A percentile compares a stretch with the other conserved stretches of the same genome.
These are phyloP conservation scores for Solanum stenotomum DNA, from an alignment of 257 asterid species.

Conservation along the genomic window DNA sequence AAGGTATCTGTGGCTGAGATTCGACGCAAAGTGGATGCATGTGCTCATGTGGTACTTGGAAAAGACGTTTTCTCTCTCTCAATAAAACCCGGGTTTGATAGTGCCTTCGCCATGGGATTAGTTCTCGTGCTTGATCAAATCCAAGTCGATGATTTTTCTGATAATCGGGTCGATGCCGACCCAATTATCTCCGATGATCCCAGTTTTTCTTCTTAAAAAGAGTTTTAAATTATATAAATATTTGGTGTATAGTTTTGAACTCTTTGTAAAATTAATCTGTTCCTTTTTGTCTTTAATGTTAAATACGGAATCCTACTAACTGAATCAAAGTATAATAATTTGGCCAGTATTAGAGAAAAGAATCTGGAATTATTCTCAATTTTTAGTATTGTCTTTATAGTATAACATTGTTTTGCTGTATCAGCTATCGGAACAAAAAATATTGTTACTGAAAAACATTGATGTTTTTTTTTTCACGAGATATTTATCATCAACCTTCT, in stretches of 20 bases:
- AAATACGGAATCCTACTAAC: background rate
- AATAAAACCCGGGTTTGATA: slow-evolving; percentile 47
- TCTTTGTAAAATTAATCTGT: background rate
- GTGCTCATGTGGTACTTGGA: slow-evolving; percentile 49
- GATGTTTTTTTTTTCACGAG: too few species aligned
- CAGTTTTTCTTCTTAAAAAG: background rate
- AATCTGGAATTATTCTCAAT: background rate
- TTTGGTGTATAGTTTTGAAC: background rate
- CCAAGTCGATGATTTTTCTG: slow-evolving; percentile 19
- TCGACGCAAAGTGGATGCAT: slow-evolving; percentile 53
- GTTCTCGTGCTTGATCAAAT: slow-evolving; percentile 60
- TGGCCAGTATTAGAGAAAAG: background rate
- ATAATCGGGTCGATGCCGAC: slow-evolving; percentile 30
- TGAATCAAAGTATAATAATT: background rate
- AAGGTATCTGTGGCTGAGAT: slow-evolving; percentile 54
- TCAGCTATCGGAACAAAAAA: too few species aligned
- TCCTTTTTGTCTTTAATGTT: background rate
- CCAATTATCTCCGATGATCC: slow-evolving; percentile 20
- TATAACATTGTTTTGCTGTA: too few species aligned
- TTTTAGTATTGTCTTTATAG: background rate
- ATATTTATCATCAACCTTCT: too few species aligned
- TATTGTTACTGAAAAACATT: too few species aligned
- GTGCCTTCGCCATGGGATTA: slow-evolving; percentile 70
- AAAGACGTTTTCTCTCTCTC: slow-evolving; percentile 50
- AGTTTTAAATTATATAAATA: background rate